phyloP scores from a whole-genome alignment of 495 filamentous ascomycete genomes.

The Lindgomyces ingoldianus region DNA sequence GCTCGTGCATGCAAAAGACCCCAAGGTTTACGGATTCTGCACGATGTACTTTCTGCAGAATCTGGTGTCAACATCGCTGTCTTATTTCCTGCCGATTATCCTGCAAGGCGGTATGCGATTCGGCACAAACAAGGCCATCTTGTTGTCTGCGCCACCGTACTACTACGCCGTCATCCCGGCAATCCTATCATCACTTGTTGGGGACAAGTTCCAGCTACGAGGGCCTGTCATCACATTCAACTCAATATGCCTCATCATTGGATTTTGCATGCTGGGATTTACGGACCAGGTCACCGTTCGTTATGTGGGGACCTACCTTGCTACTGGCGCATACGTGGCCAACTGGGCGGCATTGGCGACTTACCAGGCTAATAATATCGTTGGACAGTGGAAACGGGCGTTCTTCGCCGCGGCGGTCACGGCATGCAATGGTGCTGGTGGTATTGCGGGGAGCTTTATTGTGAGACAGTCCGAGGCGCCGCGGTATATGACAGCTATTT shows the following conservation, averaged over 20 bases:
- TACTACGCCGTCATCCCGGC: conserved; percentile 75
- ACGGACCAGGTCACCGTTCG: conserved; percentile 65
- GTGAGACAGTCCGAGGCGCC: conserved; percentile 69
- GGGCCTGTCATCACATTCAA: conserved; percentile 76
- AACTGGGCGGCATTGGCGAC: conserved; percentile 76
- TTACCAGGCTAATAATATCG: conserved; percentile 26
- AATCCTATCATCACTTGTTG: conserved; percentile 66
- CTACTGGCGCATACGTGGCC: conserved; percentile 74
- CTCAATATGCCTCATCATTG: conserved; percentile 65
- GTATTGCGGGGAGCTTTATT: conserved; percentile 76
- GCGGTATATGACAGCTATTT: conserved; percentile 67
- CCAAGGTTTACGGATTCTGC: conserved; percentile 73
- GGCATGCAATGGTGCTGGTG: conserved; percentile 72
- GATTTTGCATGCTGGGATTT: conserved; percentile 75
- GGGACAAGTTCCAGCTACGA: conserved; percentile 64
- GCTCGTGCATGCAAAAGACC: conserved; percentile 61
- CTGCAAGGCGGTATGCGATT: conserved; percentile 73
- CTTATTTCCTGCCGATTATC: conserved; percentile 70
- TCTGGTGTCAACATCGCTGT: conserved; percentile 66
- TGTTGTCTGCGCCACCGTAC: conserved; percentile 75
- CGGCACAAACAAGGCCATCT: conserved; percentile 62
- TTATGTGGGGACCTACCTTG: conserved; percentile 73
- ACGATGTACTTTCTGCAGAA: conserved; percentile 74
- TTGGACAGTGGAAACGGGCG: conserved; percentile 72
- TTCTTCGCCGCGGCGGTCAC: conserved; percentile 69